Base-by-base conservation (phyloP, 148 eudicot genomes). In the Vaccinium vitisidaea region DNA sequence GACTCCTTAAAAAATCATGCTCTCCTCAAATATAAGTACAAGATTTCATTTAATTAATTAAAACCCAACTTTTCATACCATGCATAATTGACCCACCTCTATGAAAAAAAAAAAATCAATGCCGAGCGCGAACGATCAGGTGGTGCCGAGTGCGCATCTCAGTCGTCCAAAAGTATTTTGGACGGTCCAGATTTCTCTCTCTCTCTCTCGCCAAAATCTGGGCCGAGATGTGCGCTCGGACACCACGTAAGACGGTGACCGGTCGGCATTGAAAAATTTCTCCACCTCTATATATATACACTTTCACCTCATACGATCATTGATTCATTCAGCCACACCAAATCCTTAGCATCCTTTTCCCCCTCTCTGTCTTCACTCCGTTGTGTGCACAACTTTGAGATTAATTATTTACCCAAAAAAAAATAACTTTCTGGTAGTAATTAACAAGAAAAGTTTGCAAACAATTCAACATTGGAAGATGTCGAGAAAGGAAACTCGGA, bases 401-500 rank as follows among this genome's bases (percentile, higher is more conserved):
- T 43, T 43, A 43, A 43, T 43, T 43, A 43, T 43, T 43, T 43
- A 43, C 46, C 46, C 5, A 4, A 43, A 43, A 43, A 43, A 39
- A 49, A 0, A 4, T 4, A 23, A 5, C 56, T 36, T 2, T 36
- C 39, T 32, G 39, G 2, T 36, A 36, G 39, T 2, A 32, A 73
- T 73, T 12, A 73, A 36, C 73, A 23, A 21, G n/a, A n/a, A 59
- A n/a, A 59, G 14, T 56, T 25, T 25, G 46, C n/a, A 46, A 11
- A n/a, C 6, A 19, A n/a, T n/a, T n/a, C n/a, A n/a, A 77, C 53
- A 23, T 43, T 55, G 7, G 46, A 65, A 82, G 27, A 81, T 85
- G 80, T 56, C 83, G n/a, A 75, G 14, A 25, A 85, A 81, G 36
- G 50, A 9, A 16, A 36, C 32, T 8, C 15, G 46, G 49, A 84